Base-by-base conservation (phyloP, 805 yeast species). In the Ogataea allantospora region DNA sequence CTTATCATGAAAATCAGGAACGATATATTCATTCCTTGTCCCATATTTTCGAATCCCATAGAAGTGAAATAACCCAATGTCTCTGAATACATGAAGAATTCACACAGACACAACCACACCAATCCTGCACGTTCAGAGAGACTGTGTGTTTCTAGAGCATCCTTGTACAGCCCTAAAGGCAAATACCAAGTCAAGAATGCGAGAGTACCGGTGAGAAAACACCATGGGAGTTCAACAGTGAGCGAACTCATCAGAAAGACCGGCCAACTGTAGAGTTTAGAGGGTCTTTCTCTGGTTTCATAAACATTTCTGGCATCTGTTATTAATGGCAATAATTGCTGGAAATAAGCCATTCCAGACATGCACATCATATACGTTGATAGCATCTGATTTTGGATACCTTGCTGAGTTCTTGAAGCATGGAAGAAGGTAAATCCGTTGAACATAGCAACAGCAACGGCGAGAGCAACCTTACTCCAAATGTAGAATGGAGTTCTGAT, bases 351-450 rank as follows among this genome's bases (percentile, higher is more conserved):
- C 49, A 69, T 71, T 62, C 77, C 72, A 25, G 70, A 61, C 49
- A 72, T 68, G 30, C 75, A 58, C 54, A 76, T 73, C 84, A 82
- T 78, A 65, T 83, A 84, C 17, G 80, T 53, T 2, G 88, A 69
- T 50, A 81, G 78, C 86, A 83, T 78, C 64, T 81, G 91, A 60
- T 85, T 83, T 59, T 86, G 95, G 47, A 85, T 57, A 51, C 84
- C 79, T 62, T 77, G 86, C 29, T 68, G 56, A 10, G 85, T 69
- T 22, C 67, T 68, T 37, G 63, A 59, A 28, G 85, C 81, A 45
- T 78, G 78, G 64, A 75, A 80, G 62, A 78, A 78, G 3, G 84
- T 70, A 55, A 80, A 77, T 44, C 86, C 85, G 46, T 77, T 78
- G 60, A 79, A 75, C 33, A 81, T 54, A n/a, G 80, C 67, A 40